These are phyloP conservation scores for Castanea sativa DNA, from an alignment of 306 rosid genomes.

Conservation along the genomic window DNA sequence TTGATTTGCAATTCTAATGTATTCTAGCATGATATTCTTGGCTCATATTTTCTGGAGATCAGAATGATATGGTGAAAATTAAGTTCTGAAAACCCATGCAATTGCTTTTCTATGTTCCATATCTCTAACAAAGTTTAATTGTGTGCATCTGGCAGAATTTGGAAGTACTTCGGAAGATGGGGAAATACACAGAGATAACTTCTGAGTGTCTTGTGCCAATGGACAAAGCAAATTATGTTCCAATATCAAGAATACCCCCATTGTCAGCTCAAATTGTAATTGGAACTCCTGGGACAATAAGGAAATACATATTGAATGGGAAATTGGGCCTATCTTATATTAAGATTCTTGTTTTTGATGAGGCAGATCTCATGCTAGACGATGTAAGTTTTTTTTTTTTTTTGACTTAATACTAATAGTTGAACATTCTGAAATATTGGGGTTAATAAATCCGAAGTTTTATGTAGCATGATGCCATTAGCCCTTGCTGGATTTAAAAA, in stretches of 20 bases:
- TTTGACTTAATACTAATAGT: neutral
- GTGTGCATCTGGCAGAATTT: constrained; percentile 45
- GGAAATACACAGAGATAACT: constrained; percentile 65
- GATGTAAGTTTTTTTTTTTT: constrained; percentile 34
- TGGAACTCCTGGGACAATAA: constrained; percentile 93
- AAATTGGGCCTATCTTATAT: constrained; percentile 47
- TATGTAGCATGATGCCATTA: too few species aligned
- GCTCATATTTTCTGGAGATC: neutral
- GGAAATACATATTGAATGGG: constrained; percentile 56
- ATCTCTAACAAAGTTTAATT: neutral
- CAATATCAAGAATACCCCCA: constrained; percentile 43
- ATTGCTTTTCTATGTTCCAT: neutral
- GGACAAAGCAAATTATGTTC: constrained; percentile 43
- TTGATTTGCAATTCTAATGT: neutral
- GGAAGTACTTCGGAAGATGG: constrained; percentile 89
- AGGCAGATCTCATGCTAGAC: constrained; percentile 91
- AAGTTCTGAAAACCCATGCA: neutral
- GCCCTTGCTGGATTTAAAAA: too few species aligned
- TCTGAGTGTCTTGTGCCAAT: constrained; percentile 74
- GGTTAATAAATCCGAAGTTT: too few species aligned
- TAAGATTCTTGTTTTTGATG: constrained; percentile 86
- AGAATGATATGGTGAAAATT: neutral
- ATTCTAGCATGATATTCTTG: neutral
- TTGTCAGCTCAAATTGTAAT: constrained; percentile 71
- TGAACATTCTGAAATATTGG: neutral